Evolutionary conservation across 202 grass and related monocot genomes (phyloP).

Genomic region (Panicum hallii): DNA sequence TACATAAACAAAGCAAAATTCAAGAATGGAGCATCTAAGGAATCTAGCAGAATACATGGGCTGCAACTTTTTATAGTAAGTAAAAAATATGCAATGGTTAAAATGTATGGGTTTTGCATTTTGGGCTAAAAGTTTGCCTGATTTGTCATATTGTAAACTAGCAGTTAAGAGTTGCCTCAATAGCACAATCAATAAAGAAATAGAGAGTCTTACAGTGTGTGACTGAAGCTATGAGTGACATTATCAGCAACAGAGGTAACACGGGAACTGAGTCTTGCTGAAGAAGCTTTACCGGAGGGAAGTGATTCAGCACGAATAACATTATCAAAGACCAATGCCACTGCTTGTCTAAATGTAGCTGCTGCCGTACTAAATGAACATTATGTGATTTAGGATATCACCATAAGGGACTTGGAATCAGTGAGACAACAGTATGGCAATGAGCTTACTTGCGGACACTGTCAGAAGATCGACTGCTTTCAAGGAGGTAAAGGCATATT

Average conservation of each 20-base stretch:
- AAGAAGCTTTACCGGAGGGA: constrained; percentile 78
- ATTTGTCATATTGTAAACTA: constrained; percentile 11
- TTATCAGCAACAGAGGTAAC: constrained; percentile 76
- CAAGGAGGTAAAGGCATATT: constrained; percentile 89
- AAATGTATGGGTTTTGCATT: constrained; percentile 14
- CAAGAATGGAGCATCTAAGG: constrained; percentile 19
- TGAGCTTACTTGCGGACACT: constrained; percentile 90
- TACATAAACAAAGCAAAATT: constrained; percentile 38
- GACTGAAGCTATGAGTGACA: constrained; percentile 79
- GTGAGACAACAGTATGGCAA: constrained; percentile 33
- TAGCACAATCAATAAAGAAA: constrained; percentile 31
- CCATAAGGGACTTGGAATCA: constrained; percentile 42
- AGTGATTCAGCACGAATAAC: constrained; percentile 82
- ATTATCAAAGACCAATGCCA: constrained; percentile 91
- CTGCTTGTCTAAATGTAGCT: constrained; percentile 99
- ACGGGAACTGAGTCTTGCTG: constrained; percentile 63
- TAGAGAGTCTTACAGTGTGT: constrained; percentile 62
- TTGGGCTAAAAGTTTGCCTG: constrained; percentile 10
- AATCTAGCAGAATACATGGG: constrained; percentile 10
- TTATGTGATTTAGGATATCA: constrained; percentile 51
- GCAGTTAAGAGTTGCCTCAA: constrained; percentile 3
- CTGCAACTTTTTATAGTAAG: constrained; percentile 2
- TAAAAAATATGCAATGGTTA: constrained; percentile 14
- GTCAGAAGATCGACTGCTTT: constrained; percentile 90
- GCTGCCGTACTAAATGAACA: constrained; percentile 89